phyloP scores from a whole-genome alignment of 2,329 filamentous ascomycete species.

The Magnaporthales sp. region DNA sequence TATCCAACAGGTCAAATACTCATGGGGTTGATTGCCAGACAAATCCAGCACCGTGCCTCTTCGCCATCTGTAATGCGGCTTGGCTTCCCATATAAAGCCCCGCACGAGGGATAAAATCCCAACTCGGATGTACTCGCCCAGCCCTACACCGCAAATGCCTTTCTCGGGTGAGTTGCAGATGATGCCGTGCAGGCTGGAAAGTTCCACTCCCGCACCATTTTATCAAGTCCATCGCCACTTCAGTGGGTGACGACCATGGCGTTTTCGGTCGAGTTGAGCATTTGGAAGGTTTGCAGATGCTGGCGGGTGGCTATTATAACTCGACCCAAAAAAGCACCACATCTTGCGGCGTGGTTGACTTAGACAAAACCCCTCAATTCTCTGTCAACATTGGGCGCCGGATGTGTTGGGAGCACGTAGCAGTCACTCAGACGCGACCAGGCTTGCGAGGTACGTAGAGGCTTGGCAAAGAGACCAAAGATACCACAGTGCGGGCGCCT shows the following conservation, averaged over 20 bases:
- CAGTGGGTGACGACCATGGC: neutral
- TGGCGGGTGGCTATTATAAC: neutral
- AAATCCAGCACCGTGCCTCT: neutral
- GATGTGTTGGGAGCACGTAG: no score
- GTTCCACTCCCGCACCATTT: neutral
- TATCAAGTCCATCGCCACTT: neutral
- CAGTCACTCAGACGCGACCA: no score
- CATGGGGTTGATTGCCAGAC: neutral
- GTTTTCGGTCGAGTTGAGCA: neutral
- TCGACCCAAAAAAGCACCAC: no score
- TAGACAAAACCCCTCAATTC: no score
- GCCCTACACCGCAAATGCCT: neutral
- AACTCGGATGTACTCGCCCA: neutral
- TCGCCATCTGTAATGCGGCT: no score
- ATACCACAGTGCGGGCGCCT: no score
- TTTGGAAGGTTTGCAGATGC: neutral
- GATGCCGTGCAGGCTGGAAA: neutral
- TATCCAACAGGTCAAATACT: neutral
- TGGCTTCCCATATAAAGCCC: neutral
- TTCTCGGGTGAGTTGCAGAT: neutral
- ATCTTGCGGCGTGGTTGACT: no score
- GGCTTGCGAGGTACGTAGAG: no score
- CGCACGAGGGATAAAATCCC: neutral
- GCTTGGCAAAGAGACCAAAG: no score
- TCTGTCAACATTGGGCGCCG: no score